These are phyloP conservation scores for Sporisorium reilianum DNA, from an alignment of 1,284 basidiomycete genomes.

Conservation along the genomic window DNA sequence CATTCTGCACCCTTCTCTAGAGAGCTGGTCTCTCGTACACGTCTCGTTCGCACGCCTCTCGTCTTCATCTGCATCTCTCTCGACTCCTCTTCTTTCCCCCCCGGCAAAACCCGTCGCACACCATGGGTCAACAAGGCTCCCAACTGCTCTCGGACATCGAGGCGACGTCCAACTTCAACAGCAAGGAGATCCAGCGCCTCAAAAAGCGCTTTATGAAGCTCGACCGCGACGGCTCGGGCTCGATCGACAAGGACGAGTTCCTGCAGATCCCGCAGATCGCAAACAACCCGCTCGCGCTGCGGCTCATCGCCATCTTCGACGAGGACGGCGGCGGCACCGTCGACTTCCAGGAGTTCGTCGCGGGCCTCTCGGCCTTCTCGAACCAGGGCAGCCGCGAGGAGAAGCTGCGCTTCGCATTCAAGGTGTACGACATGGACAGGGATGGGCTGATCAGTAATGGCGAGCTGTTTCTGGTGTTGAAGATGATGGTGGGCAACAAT, in stretches of 20 bases:
- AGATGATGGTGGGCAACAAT: conserved; percentile 99
- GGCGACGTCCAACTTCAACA: conserved; percentile 81
- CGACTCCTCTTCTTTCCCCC: background rate
- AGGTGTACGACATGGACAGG: conserved; percentile 98
- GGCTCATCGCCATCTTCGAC: conserved; percentile 99
- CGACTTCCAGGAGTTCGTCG: conserved; percentile 99
- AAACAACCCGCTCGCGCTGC: conserved; percentile 93
- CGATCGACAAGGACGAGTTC: conserved; percentile 98
- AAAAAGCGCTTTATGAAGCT: conserved; percentile 99
- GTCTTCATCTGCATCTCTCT: background rate
- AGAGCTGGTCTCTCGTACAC: conserved; percentile 15
- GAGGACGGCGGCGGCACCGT: conserved; percentile 98
- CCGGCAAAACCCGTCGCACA: conserved; percentile 6
- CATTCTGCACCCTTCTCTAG: background rate
- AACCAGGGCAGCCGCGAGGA: conserved; percentile 95
- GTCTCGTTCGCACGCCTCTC: conserved; percentile 3
- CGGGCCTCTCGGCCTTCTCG: conserved; percentile 95
- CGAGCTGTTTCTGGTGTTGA: conserved; percentile 95
- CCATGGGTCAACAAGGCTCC: conserved; percentile 76
- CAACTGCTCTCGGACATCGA: conserved; percentile 95
- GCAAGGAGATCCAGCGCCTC: conserved; percentile 75
- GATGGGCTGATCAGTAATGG: conserved; percentile 99
- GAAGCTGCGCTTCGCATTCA: conserved; percentile 95
- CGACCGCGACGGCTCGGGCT: conserved; percentile 96
- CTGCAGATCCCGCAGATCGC: conserved; percentile 98